phyloP scores from a whole-genome alignment of 2,329 filamentous ascomycete genomes.

The Hysterium pulicare region DNA sequence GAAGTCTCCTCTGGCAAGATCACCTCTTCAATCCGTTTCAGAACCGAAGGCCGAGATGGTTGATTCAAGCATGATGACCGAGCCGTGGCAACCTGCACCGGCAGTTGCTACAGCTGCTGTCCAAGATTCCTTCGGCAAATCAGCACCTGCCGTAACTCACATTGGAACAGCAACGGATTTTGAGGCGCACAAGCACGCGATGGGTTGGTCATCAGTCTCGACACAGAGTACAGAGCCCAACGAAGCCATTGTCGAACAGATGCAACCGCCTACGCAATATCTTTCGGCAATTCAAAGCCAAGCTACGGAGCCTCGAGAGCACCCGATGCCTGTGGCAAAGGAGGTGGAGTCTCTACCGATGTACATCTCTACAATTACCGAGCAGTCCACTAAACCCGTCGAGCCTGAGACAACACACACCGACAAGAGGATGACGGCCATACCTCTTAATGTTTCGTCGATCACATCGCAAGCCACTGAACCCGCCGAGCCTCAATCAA shows the following conservation, averaged over 20 bases:
- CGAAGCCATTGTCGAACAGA: conserved; percentile 11
- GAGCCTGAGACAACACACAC: conserved; percentile 16
- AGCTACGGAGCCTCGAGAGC: too few species aligned
- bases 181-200: conserved; percentile 2
- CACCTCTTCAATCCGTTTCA: conserved; percentile 18
- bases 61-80: conserved; percentile 62
- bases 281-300: too few species aligned
- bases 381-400: conserved; percentile 7
- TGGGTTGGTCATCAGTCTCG: conserved; percentile 23
- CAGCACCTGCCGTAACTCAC: conserved; percentile 5
- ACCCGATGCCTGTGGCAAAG: too few species aligned
- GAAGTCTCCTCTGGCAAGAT: conserved; percentile 18
- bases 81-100: conserved; percentile 49
- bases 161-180: conserved; percentile 8
- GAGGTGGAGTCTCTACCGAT: too few species aligned
- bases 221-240: conserved; percentile 27
- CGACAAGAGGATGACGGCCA: too few species aligned
- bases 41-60: conserved; percentile 48
- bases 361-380: not conserved
- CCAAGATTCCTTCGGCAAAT: conserved; percentile 9
- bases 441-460: conserved; percentile 17
- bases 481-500: conserved; percentile 6
- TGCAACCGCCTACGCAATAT: too few species aligned
- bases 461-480: conserved; percentile 14
- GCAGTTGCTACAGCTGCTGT: conserved; percentile 17